These are phyloP conservation scores for Fusarium sp. DNA, from an alignment of 2,329 filamentous ascomycete genomes.

Conservation along the genomic window DNA sequence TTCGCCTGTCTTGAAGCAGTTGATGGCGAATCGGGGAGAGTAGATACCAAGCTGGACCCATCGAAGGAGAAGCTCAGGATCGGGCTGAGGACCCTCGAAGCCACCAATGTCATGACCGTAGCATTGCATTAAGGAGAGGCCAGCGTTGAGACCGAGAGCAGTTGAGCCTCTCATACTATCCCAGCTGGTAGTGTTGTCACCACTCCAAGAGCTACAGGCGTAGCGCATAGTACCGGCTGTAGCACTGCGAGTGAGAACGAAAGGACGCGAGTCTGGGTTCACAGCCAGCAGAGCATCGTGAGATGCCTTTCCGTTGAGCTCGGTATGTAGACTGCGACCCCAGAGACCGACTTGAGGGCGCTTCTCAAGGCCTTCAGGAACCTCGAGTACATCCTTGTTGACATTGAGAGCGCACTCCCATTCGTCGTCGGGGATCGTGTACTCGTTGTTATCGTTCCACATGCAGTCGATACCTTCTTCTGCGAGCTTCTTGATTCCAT, in stretches of 20 bases:
- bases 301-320: slow-evolving; percentile 77
- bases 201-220: slow-evolving; percentile 78
- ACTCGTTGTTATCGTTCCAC: slow-evolving; percentile 86
- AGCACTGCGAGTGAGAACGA: slow-evolving; percentile 77
- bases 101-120: slow-evolving; percentile 82
- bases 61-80: slow-evolving; percentile 75
- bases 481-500: slow-evolving; percentile 72
- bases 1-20: slow-evolving; percentile 79
- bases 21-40: slow-evolving; percentile 79
- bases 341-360: slow-evolving; percentile 71
- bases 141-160: slow-evolving; percentile 74
- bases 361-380: slow-evolving; percentile 51
- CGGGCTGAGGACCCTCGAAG: slow-evolving; percentile 79
- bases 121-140: slow-evolving; percentile 75
- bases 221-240: slow-evolving; percentile 78
- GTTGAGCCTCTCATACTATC: slow-evolving; percentile 78
- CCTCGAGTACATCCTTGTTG: slow-evolving; percentile 46
- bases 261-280: slow-evolving; percentile 70
- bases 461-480: slow-evolving; percentile 76
- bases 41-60: slow-evolving; percentile 80
- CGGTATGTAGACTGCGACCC: slow-evolving; percentile 76
- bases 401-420: slow-evolving; percentile 71
- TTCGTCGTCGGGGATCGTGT: slow-evolving; percentile 72
- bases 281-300: slow-evolving; percentile 72
- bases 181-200: slow-evolving; percentile 81